A percentile compares a stretch with the other conserved stretches of the same genome.
Evolutionary conservation across 2,329 filamentous ascomycete species (phyloP).

Genomic region (Sclerotinia spermophila): DNA sequence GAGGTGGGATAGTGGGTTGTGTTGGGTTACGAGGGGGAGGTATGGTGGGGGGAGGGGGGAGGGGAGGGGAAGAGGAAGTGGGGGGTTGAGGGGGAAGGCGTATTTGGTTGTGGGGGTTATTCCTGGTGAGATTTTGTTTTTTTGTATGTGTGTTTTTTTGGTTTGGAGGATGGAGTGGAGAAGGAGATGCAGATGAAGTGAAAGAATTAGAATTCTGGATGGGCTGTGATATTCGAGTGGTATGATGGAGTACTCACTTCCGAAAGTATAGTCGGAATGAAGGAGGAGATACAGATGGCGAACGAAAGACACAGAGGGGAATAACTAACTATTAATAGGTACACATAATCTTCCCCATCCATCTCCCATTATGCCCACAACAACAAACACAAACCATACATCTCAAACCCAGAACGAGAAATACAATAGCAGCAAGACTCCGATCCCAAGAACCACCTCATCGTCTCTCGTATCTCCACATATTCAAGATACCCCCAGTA

Average conservation of each 20-base stretch:
- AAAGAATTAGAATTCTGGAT: no score
- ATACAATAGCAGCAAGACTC: no score
- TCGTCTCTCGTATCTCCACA: background rate
- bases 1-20: background rate
- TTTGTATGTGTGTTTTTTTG: background rate
- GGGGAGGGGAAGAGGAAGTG: background rate
- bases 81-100: background rate
- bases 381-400: background rate
- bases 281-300: no score
- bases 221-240: no score
- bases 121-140: slow-evolving; percentile 3
- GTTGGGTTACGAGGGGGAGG: background rate
- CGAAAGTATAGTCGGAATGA: background rate
- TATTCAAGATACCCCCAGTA: no score
- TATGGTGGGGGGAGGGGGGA: background rate
- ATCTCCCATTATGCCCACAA: background rate
- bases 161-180: no score
- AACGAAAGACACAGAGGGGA: background rate
- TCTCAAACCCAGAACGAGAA: background rate
- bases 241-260: background rate
- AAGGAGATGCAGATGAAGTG: background rate
- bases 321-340: background rate
- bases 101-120: slow-evolving; percentile 11
- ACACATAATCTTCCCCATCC: background rate
- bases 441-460: background rate